Conservation (phyloP, 345 rosid species). For the Luvunga scandens region DNA sequence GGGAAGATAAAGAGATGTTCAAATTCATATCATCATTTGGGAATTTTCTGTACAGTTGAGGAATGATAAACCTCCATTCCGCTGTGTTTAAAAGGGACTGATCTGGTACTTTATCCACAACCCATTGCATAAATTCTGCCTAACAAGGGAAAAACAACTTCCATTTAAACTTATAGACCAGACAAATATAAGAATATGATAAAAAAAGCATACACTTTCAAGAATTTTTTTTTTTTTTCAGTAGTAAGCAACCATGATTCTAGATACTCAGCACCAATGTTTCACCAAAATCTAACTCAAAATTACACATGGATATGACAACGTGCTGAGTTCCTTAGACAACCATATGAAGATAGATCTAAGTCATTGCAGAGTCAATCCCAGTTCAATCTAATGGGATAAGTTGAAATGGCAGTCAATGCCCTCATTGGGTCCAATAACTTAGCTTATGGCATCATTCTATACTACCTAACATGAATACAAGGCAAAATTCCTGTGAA, state of each 20-base stretch:
- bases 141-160: conserved; percentile 32
- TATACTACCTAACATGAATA: neutral
- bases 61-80: conserved; percentile 84
- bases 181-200: neutral
- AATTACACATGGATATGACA: neutral
- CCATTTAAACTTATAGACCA: conserved; percentile 9
- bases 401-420: neutral
- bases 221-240: neutral
- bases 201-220: neutral
- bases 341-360: neutral
- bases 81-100: conserved; percentile 91
- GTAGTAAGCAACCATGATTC: neutral
- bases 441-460: neutral
- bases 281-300: neutral
- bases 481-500: neutral
- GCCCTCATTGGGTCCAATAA: neutral
- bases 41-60: conserved; percentile 86
- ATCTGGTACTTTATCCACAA: conserved; percentile 84
- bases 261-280: neutral
- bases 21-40: conserved; percentile 85
- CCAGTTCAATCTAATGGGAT: neutral
- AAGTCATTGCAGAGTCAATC: neutral
- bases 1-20: conserved; percentile 77
- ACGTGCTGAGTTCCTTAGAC: neutral
- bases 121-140: conserved; percentile 93